Evolutionary conservation across 169 alveolate genomes (phyloP), one percentile per base, ranked within the genome.

Genomic region (Haemoproteus tartakovskyi): DNA sequence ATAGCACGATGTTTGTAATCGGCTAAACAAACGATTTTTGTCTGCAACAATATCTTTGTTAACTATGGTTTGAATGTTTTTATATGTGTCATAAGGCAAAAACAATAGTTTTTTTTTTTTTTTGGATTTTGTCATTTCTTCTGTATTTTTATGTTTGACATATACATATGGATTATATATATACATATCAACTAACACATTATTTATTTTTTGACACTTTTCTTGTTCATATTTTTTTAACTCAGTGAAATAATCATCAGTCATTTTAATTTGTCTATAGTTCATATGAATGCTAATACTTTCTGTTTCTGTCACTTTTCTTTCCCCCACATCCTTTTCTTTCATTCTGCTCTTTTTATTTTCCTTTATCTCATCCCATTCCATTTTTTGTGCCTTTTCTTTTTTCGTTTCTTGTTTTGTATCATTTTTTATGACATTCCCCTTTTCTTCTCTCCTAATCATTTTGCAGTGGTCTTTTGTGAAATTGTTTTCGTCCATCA

Each of bases 81-180:
- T 57, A 38, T 74, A 74, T 16, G 78, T 43, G 40, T 74, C 84
- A 33, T 74, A 61, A 45, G 84, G 84, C 27, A 74, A 56, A 33
- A 74, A 57, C n/a, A 74, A 57, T 2, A 74, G 24, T 38, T 57
- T 74, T 18, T 74, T 74, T n/a, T 30, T 45, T 4, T 48, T 56
- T 40, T 37, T 64, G 3, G 45, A 36, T 14, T 52, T 64, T 29
- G 67, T 26, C 5, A 64, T 2, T 3, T 43, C 21, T 52, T 14
- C 30, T 0, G 36, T 56, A 19, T 51, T 64, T n/a, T 61, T 43
- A n/a, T n/a, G n/a, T 22, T 74, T 74, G 3, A 54, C 50, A 22
- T 48, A 74, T 26, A 74, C 36, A 50, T 74, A 19, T 16, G 84
- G 84, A 59, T 74, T 74, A 29, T 61, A 74, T 38, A 74, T 46